phyloP scores from a whole-genome alignment of 768 basidiomycete genomes.

The Phylloporus arenicola region DNA sequence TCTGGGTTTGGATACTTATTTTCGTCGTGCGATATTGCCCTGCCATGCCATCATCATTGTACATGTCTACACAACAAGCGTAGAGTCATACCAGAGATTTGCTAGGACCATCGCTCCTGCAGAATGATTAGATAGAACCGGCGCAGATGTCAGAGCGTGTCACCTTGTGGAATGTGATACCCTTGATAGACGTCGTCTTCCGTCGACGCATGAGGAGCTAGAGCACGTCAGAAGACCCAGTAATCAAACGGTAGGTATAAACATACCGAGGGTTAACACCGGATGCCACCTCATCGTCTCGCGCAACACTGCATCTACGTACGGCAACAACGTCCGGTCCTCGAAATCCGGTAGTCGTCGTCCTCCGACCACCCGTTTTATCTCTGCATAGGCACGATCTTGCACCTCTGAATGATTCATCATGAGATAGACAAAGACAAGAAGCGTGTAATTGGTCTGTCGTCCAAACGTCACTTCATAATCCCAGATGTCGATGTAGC shows the following conservation, averaged over 20 bases:
- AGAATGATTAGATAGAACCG: not conserved
- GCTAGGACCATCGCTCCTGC: constrained; percentile 7
- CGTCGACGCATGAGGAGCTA: constrained; percentile 39
- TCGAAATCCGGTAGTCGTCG: constrained; percentile 28
- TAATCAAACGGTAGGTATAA: not conserved
- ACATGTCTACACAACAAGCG: too few relatives aligned
- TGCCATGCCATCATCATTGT: constrained; percentile 1
- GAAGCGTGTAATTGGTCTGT: constrained; percentile 25
- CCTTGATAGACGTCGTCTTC: constrained; percentile 34
- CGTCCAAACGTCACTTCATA: not conserved
- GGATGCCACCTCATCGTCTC: constrained; percentile 31
- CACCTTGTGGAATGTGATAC: constrained; percentile 30
- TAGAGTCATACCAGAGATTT: constrained; percentile 8
- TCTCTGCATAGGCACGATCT: constrained; percentile 26
- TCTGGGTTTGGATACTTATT: constrained; percentile 30
- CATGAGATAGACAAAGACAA: constrained; percentile 28
- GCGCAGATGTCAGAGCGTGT: not conserved
- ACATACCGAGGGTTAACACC: constrained; percentile 21
- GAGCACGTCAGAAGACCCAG: not conserved
- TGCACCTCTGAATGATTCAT: constrained; percentile 25
- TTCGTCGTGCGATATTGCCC: constrained; percentile 40
- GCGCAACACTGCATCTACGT: constrained; percentile 30
- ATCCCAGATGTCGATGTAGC: not conserved
- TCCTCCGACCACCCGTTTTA: constrained; percentile 27
- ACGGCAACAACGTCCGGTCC: constrained; percentile 27